These are phyloP conservation scores for Eucalyptus pauciflora DNA, from an alignment of 345 rosid genomes.

Conservation along the genomic window DNA sequence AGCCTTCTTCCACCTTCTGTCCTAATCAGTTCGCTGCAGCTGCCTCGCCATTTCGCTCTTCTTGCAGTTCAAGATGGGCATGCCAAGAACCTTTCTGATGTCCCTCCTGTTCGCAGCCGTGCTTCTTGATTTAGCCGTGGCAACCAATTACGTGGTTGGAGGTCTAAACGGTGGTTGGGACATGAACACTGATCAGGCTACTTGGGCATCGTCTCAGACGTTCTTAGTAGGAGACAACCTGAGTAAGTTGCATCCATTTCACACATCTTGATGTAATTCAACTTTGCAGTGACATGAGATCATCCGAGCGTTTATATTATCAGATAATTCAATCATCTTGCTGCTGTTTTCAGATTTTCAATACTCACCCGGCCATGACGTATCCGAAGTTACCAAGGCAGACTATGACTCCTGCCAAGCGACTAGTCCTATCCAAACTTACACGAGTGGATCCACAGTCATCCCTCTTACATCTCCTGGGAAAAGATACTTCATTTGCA, in stretches of 20 bases:
- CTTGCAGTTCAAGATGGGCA: background rate
- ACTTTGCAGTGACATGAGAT: background rate
- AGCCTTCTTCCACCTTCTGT: background rate
- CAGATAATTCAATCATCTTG: background rate
- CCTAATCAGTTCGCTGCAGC: background rate
- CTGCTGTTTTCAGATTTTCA: background rate
- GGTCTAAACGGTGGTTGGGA: slow-evolving; percentile 9
- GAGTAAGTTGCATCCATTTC: background rate
- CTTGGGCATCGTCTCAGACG: background rate
- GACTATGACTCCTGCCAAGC: slow-evolving; percentile 6
- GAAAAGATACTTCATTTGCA: slow-evolving; percentile 9
- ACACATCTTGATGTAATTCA: background rate
- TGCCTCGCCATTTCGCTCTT: background rate
- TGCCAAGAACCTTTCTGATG: background rate
- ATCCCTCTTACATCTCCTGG: slow-evolving; percentile 4
- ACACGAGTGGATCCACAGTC: background rate
- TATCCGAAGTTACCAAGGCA: slow-evolving; percentile 1
- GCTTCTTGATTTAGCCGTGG: background rate
- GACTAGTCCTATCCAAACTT: background rate
- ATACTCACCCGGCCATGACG: slow-evolving; percentile 1
- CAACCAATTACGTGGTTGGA: slow-evolving; percentile 2
- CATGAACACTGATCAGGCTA: background rate
- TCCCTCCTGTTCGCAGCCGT: background rate
- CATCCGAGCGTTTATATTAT: background rate
- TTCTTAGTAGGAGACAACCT: slow-evolving; percentile 2